Evolutionary conservation across 1,284 basidiomycete genomes (phyloP).

Genomic region (Trametes pubescens): DNA sequence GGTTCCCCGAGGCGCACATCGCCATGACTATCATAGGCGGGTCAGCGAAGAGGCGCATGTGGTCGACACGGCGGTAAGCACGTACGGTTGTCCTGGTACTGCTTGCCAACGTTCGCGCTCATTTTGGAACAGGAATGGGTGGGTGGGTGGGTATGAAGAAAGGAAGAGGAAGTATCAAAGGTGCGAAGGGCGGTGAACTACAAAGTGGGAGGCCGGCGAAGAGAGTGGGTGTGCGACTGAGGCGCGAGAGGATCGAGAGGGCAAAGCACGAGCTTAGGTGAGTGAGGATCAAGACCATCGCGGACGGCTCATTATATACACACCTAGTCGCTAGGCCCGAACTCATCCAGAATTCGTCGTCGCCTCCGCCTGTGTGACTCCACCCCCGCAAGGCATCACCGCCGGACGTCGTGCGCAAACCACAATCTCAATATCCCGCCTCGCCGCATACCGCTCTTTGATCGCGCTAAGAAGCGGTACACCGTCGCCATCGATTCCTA

Average conservation of each 20-base stretch:
- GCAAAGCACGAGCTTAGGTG: conserved; percentile 5
- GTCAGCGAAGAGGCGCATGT: background rate
- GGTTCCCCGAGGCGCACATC: conserved; percentile 39
- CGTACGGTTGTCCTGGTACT: conserved; percentile 32
- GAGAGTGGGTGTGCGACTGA: background rate
- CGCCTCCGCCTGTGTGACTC: background rate
- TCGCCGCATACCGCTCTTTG: background rate
- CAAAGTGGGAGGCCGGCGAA: background rate
- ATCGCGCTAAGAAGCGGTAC: background rate
- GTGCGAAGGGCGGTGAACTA: background rate
- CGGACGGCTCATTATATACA: background rate
- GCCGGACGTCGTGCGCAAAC: conserved; percentile 7
- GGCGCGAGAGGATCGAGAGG: background rate
- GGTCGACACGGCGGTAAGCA: background rate
- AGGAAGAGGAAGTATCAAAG: background rate
- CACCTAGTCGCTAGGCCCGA: background rate
- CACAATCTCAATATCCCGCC: background rate
- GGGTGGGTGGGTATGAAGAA: background rate
- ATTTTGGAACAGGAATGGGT: conserved; percentile 2
- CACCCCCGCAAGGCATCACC: conserved; percentile 8
- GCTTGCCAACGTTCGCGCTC: conserved; percentile 17
- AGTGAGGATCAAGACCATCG: background rate
- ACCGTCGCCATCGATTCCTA: background rate
- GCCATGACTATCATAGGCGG: conserved; percentile 32
- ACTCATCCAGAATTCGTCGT: too few relatives aligned